Evolutionary conservation across 1,139 yeast genomes (phyloP).

Genomic region (Spathaspora sp.): DNA sequence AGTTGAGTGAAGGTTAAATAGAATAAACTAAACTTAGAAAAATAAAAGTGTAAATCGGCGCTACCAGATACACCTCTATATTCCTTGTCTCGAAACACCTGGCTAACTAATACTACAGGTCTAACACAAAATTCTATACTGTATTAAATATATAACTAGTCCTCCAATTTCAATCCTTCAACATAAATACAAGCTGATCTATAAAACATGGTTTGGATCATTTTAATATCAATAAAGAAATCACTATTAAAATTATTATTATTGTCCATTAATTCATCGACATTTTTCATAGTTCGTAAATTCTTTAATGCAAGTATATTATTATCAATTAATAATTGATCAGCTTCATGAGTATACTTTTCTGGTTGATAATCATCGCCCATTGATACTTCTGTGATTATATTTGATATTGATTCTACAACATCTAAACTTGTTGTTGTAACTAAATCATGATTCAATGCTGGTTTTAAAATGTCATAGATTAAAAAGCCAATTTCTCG

Average conservation of each 20-base stretch:
- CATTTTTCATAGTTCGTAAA: conserved; percentile 18
- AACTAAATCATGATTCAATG: conserved; percentile 38
- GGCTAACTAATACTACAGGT: too few species aligned
- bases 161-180: conserved; percentile 38
- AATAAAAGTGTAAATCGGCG: too few species aligned
- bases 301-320: conserved; percentile 13
- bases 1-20: too few species aligned
- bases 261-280: conserved; percentile 15
- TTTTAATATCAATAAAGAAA: conserved; percentile 21
- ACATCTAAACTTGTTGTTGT: conserved; percentile 28
- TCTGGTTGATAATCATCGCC: conserved; percentile 21
- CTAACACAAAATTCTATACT: too few species aligned
- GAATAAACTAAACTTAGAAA: too few species aligned
- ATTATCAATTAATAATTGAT: conserved; percentile 17
- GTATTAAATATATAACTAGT: too few species aligned
- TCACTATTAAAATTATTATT: conserved; percentile 14
- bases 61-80: too few species aligned
- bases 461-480: conserved; percentile 43
- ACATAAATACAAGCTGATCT: conserved; percentile 40
- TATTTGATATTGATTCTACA: conserved; percentile 29
- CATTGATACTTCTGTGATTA: conserved; percentile 24
- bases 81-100: too few species aligned
- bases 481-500: conserved; percentile 42
- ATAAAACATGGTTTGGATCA: conserved; percentile 37
- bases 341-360: conserved; percentile 15